Evolutionary conservation across 768 basidiomycete species (phyloP).

Genomic region (Boletus pseudo-olivaceus): DNA sequence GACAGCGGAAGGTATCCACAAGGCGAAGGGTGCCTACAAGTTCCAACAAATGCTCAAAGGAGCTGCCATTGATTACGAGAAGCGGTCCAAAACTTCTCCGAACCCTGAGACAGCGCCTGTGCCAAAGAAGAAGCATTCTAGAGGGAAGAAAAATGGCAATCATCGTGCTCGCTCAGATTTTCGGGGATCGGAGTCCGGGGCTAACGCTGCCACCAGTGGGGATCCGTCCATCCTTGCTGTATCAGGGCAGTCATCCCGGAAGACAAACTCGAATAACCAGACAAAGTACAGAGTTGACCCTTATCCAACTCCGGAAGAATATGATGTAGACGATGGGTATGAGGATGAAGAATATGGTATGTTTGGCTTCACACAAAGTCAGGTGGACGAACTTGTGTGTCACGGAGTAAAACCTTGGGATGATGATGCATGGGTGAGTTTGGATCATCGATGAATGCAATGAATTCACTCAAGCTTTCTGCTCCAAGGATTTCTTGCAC

Average conservation of each 20-base stretch:
- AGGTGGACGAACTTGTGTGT: slow-evolving; percentile 33
- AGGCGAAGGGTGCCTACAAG: background rate
- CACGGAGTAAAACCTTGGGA: slow-evolving; percentile 48
- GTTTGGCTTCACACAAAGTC: slow-evolving; percentile 30
- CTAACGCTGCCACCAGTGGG: too few relatives aligned
- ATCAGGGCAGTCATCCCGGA: too few relatives aligned
- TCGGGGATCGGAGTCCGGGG: background rate
- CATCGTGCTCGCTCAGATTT: background rate
- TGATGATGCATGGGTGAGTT: slow-evolving; percentile 38
- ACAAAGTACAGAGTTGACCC: background rate
- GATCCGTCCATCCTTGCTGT: too few relatives aligned
- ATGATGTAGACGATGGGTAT: background rate
- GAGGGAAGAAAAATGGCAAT: background rate
- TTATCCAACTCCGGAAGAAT: background rate
- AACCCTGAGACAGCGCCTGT: too few relatives aligned
- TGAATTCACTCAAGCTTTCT: background rate
- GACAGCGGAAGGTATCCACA: slow-evolving; percentile 7
- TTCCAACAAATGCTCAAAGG: background rate
- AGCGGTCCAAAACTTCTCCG: too few relatives aligned
- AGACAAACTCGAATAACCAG: background rate
- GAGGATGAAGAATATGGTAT: slow-evolving; percentile 9
- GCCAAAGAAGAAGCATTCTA: too few relatives aligned
- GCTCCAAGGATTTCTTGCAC: slow-evolving; percentile 16
- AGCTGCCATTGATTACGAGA: background rate
- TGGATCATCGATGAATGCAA: too few relatives aligned